phyloP scores from a whole-genome alignment of 148 eudicot species.

The Pouteria glomerata region DNA sequence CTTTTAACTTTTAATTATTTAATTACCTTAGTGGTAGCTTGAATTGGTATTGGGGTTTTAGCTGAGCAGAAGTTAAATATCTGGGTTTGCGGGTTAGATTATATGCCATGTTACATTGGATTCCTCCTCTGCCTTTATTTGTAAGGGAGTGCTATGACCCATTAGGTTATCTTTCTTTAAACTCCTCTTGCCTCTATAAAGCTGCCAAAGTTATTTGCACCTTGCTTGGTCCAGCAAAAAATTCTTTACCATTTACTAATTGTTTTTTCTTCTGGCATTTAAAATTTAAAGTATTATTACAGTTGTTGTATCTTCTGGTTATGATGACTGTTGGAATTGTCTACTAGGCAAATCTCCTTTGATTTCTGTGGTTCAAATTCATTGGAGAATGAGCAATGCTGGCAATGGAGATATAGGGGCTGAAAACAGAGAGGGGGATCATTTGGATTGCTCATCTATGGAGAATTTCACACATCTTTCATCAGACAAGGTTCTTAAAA shows the following conservation, averaged over 20 bases:
- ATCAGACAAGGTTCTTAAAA: background rate
- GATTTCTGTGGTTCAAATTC: background rate
- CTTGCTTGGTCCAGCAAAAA: slow-evolving; percentile 16
- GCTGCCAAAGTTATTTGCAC: slow-evolving; percentile 28
- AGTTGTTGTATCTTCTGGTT: background rate
- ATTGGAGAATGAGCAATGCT: background rate
- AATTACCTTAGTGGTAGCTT: background rate
- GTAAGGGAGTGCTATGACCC: background rate
- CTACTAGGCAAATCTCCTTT: background rate
- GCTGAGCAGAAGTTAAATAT: slow-evolving; percentile 2
- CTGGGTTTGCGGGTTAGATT: background rate
- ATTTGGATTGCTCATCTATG: slow-evolving; percentile 5
- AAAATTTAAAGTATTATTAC: background rate
- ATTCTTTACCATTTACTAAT: slow-evolving; percentile 4
- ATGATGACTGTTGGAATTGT: background rate
- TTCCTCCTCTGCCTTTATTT: background rate
- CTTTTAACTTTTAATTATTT: slow-evolving; percentile 4
- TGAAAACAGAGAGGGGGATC: background rate
- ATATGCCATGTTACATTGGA: slow-evolving; percentile 8
- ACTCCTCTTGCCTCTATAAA: slow-evolving; percentile 19
- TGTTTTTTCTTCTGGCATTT: background rate
- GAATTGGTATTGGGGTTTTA: background rate
- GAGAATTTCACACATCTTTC: background rate
- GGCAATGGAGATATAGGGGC: slow-evolving; percentile 10
- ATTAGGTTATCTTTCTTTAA: background rate